Percentiles rank a stretch among this genome's conserved stretches.
Evolutionary conservation across 2,329 filamentous ascomycete species (phyloP).

Genomic region (Macrophomina tecta): DNA sequence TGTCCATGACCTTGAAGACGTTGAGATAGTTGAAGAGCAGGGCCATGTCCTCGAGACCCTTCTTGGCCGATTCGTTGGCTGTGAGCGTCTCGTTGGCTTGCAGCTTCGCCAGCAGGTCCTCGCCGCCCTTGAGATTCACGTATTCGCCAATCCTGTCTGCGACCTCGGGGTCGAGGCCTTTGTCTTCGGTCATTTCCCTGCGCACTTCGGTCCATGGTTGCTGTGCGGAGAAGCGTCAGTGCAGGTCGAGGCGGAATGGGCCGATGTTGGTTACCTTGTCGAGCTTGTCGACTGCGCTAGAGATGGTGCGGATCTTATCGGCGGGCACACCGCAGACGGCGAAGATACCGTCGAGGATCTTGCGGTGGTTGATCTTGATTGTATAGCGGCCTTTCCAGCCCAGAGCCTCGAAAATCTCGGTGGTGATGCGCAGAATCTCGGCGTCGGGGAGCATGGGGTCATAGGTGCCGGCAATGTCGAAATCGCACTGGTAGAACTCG

Average conservation of each 20-base stretch:
- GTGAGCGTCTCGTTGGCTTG: slow-evolving; percentile 70
- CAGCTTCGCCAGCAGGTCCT: slow-evolving; percentile 75
- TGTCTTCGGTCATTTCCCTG: slow-evolving; percentile 92
- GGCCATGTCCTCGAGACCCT: slow-evolving; percentile 80
- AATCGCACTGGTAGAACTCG: slow-evolving; percentile 97
- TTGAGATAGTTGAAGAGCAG: slow-evolving; percentile 83
- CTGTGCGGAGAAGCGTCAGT: slow-evolving; percentile 36
- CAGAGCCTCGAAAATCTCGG: slow-evolving; percentile 83
- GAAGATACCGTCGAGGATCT: slow-evolving; percentile 92
- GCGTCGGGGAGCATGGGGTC: slow-evolving; percentile 93
- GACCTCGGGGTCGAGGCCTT: slow-evolving; percentile 76
- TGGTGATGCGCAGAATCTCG: slow-evolving; percentile 83
- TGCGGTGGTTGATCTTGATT: slow-evolving; percentile 94
- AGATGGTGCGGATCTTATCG: slow-evolving; percentile 88
- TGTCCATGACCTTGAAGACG: slow-evolving; percentile 73
- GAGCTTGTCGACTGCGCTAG: slow-evolving; percentile 92
- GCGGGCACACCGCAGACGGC: slow-evolving; percentile 86
- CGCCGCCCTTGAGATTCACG: slow-evolving; percentile 76
- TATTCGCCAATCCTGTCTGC: slow-evolving; percentile 89
- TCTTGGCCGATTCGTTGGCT: slow-evolving; percentile 76
- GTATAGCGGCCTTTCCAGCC: slow-evolving; percentile 77
- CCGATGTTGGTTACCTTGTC: slow-evolving; percentile 69
- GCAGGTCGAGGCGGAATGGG: not conserved
- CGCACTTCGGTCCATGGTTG: slow-evolving; percentile 84
- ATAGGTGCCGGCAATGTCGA: slow-evolving; percentile 88